Evolutionary conservation across 2,329 filamentous ascomycete genomes (phyloP).

Genomic region (Microsporum audouinii): DNA sequence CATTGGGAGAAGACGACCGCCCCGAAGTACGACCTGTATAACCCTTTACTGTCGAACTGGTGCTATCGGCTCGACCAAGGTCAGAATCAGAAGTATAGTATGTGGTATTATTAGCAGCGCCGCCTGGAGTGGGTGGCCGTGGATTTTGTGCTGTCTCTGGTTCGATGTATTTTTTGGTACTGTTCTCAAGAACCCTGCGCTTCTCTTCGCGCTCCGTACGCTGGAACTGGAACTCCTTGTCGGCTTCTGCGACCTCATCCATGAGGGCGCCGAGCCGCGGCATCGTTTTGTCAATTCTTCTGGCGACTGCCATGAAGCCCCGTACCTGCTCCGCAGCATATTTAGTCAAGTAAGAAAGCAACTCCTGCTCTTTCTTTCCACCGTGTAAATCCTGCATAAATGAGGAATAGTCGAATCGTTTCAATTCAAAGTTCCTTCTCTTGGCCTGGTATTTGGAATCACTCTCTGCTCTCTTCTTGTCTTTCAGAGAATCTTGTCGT

Average conservation of each 20-base stretch:
- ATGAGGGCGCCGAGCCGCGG: constrained; percentile 84
- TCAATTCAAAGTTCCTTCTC: constrained; percentile 87
- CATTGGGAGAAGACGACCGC: constrained; percentile 31
- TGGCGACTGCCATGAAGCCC: constrained; percentile 68
- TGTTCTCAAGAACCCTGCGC: constrained; percentile 77
- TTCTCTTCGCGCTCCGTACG: constrained; percentile 94
- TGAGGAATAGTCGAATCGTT: constrained; percentile 95
- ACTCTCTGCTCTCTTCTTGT: constrained; percentile 90
- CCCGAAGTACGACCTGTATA: constrained; percentile 39
- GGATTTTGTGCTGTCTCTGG: constrained; percentile 48
- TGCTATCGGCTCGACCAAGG: constrained; percentile 61
- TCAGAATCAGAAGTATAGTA: constrained; percentile 53
- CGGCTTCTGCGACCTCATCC: constrained; percentile 78
- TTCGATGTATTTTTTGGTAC: constrained; percentile 60
- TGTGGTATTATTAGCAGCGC: constrained; percentile 32
- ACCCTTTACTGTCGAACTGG: constrained; percentile 53
- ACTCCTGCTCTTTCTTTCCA: constrained; percentile 95
- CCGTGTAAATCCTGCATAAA: constrained; percentile 99
- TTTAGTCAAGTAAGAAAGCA: constrained; percentile 84
- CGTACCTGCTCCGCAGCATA: constrained; percentile 85
- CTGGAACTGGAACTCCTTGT: constrained; percentile 95
- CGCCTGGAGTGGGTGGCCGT: constrained; percentile 21
- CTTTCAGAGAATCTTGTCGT: constrained; percentile 86
- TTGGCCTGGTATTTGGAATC: constrained; percentile 95
- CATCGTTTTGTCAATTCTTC: constrained; percentile 74